Evolutionary conservation across 2,329 filamentous ascomycete species (phyloP).

Genomic region (Neofusicoccum ribis): DNA sequence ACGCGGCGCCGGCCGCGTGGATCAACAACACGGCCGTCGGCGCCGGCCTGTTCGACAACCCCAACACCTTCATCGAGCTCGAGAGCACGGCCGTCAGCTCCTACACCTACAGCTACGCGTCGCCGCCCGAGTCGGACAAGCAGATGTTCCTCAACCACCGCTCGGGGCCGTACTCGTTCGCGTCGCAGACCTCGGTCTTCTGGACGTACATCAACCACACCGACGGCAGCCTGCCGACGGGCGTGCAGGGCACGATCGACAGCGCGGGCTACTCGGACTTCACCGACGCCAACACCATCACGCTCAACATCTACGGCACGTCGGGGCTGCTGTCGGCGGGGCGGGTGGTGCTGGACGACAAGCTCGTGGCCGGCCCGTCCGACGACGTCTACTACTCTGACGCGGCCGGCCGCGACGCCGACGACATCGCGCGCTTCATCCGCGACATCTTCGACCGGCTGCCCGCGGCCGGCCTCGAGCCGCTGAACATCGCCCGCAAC

Average conservation of each 20-base stretch:
- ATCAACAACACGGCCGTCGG: constrained; percentile 54
- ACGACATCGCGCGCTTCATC: constrained; percentile 54
- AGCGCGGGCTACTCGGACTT: constrained; percentile 47
- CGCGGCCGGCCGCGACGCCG: constrained; percentile 43
- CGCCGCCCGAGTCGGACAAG: constrained; percentile 44
- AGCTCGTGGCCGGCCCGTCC: constrained; percentile 46
- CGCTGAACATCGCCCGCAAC: constrained; percentile 51
- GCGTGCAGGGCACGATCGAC: constrained; percentile 56
- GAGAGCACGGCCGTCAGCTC: constrained; percentile 46
- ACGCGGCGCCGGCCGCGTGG: constrained; percentile 43
- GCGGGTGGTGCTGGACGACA: constrained; percentile 47
- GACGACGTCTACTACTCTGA: constrained; percentile 46
- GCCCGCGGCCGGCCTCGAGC: constrained; percentile 43
- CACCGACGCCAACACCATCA: constrained; percentile 50
- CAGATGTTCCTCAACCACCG: constrained; percentile 50
- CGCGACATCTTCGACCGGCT: constrained; percentile 51
- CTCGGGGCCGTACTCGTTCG: constrained; percentile 56
- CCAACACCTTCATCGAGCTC: constrained; percentile 56
- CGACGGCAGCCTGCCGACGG: constrained; percentile 39
- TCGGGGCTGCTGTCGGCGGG: constrained; percentile 54
- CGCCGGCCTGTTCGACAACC: constrained; percentile 56
- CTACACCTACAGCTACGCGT: constrained; percentile 50
- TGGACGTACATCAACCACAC: constrained; percentile 50
- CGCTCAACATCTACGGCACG: constrained; percentile 59
- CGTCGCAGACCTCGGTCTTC: constrained; percentile 55